A percentile compares a stretch with the other conserved stretches of the same genome.
These are phyloP conservation scores for Boletus rubescentipes DNA, from an alignment of 768 basidiomycete species.

Conservation along the genomic window DNA sequence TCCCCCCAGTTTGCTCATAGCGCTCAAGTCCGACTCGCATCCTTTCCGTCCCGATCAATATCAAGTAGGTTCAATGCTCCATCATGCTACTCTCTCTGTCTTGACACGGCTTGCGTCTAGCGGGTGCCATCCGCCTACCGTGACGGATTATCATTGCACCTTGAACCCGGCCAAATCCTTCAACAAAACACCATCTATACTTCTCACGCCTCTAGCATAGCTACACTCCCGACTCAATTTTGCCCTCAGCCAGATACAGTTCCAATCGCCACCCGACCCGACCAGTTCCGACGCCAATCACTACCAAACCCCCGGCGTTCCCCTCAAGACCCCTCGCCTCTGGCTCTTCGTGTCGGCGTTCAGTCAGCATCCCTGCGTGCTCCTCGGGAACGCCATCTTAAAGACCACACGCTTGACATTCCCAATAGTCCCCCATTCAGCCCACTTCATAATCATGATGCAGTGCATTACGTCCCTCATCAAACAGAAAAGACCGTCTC, in stretches of 20 bases:
- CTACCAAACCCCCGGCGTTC: constrained; percentile 7
- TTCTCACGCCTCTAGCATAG: neutral
- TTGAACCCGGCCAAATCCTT: constrained; percentile 56
- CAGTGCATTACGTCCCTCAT: constrained; percentile 14
- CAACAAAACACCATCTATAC: constrained; percentile 34
- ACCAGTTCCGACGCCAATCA: constrained; percentile 14
- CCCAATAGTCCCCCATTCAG: constrained; percentile 3
- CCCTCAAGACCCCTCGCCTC: neutral
- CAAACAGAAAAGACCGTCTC: constrained; percentile 14
- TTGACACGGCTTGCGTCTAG: constrained; percentile 15
- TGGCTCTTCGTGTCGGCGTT: neutral
- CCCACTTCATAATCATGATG: constrained; percentile 7
- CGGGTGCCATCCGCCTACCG: neutral
- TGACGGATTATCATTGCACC: constrained; percentile 45
- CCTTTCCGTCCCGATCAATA: constrained; percentile 10
- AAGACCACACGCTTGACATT: constrained; percentile 9
- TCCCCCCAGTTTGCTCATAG: constrained; percentile 6
- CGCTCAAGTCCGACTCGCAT: constrained; percentile 14
- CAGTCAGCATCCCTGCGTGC: constrained; percentile 6
- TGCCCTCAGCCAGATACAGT: constrained; percentile 1
- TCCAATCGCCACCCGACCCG: neutral
- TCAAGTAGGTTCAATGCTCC: constrained; percentile 17
- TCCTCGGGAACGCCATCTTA: constrained; percentile 16
- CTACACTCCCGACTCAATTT: constrained; percentile 2
- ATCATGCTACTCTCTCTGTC: neutral